Percentiles rank a stretch among this genome's conserved stretches.
Evolutionary conservation across 768 basidiomycete genomes (phyloP).

Genomic region (Hortiboletus flavorubellus): DNA sequence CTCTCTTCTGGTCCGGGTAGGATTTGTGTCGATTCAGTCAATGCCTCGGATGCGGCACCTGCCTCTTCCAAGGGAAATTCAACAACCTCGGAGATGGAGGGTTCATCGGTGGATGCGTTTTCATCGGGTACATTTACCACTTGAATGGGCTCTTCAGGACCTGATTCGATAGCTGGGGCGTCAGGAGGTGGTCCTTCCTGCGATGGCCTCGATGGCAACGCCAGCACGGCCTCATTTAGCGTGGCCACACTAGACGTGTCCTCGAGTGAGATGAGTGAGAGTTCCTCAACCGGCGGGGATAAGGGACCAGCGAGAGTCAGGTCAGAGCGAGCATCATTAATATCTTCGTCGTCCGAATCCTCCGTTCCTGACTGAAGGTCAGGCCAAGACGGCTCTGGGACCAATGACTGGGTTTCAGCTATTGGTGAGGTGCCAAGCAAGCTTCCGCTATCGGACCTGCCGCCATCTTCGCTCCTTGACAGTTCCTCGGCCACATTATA

Average conservation of each 20-base stretch:
- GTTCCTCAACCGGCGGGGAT: slow-evolving; percentile 29
- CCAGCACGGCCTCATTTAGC: neutral
- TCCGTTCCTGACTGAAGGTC: slow-evolving; percentile 14
- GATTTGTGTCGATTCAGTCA: slow-evolving; percentile 3
- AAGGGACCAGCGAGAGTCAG: slow-evolving; percentile 11
- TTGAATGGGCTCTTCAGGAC: slow-evolving; percentile 7
- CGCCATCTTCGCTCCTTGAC: slow-evolving; percentile 19
- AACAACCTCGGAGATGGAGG: neutral
- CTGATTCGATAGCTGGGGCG: slow-evolving; percentile 5
- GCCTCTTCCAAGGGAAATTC: slow-evolving; percentile 11
- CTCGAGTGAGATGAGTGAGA: slow-evolving; percentile 26
- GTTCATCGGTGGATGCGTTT: neutral
- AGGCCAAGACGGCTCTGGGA: slow-evolving; percentile 7
- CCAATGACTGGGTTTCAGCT: slow-evolving; percentile 10
- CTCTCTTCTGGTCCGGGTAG: slow-evolving; percentile 2
- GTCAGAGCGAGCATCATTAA: slow-evolving; percentile 22
- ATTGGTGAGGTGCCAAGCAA: slow-evolving; percentile 13
- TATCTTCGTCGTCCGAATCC: slow-evolving; percentile 25
- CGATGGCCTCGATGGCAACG: neutral
- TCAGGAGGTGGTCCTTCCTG: slow-evolving; percentile 2
- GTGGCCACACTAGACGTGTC: slow-evolving; percentile 6
- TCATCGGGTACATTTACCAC: slow-evolving; percentile 1
- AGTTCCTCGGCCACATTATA: slow-evolving; percentile 39
- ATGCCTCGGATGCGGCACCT: neutral
- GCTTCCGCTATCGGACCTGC: neutral